These are phyloP conservation scores for Stagonosporopsis tanaceti DNA, from an alignment of 2,329 filamentous ascomycete species.

Conservation along the genomic window DNA sequence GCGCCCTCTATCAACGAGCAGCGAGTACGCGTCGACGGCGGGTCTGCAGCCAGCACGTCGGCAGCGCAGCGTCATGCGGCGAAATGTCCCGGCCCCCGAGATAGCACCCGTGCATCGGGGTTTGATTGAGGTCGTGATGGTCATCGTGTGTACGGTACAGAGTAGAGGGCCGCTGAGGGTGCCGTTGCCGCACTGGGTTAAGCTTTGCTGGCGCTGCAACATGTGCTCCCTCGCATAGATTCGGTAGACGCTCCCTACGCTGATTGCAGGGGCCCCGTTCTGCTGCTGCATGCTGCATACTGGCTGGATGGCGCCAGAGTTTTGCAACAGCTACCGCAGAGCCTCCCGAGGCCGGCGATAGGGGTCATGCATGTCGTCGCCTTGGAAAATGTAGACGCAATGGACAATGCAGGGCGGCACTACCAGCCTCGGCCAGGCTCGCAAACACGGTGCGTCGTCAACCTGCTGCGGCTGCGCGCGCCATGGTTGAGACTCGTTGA, in stretches of 20 bases:
- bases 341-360: conserved; percentile 27
- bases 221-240: conserved; percentile 19
- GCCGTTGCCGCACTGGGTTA: background rate
- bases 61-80: conserved; percentile 16
- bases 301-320: conserved; percentile 15
- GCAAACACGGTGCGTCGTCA: conserved; percentile 25
- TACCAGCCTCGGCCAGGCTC: conserved; percentile 16
- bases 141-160: background rate
- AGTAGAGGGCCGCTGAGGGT: background rate
- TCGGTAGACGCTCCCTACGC: conserved; percentile 14
- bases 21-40: conserved; percentile 19
- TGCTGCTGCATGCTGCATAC: conserved; percentile 7
- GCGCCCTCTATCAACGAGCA: conserved; percentile 10
- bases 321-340: conserved; percentile 19
- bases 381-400: conserved; percentile 17
- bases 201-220: conserved; percentile 14
- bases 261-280: conserved; percentile 17
- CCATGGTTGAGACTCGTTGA: conserved; percentile 16
- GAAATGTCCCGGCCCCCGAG: conserved; percentile 16
- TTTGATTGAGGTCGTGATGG: background rate
- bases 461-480: conserved; percentile 21
- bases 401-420: conserved; percentile 28
- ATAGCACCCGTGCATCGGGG: conserved; percentile 5
- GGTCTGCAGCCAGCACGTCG: conserved; percentile 6
- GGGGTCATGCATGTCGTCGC: conserved; percentile 31